Evolutionary conservation across 495 filamentous ascomycete species (phyloP).

Genomic region (Pyrenula massariospora): DNA sequence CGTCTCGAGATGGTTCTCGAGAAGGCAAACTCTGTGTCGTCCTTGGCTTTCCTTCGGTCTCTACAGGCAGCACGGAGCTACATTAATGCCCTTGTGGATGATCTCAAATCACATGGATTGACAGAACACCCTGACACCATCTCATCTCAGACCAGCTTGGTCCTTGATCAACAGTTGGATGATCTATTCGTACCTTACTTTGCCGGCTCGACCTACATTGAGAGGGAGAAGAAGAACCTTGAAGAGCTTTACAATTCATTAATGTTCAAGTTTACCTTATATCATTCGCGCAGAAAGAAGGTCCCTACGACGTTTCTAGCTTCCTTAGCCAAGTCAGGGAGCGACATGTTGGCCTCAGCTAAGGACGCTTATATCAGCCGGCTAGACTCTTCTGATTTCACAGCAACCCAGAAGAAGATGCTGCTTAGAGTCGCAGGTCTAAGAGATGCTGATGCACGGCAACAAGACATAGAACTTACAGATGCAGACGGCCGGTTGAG

Average conservation of each 20-base stretch:
- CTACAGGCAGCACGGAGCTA: conserved; percentile 81
- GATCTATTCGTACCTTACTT: conserved; percentile 96
- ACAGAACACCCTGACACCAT: conserved; percentile 91
- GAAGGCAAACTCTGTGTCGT: conserved; percentile 82
- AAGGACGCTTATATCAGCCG: conserved; percentile 76
- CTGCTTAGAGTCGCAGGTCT: conserved; percentile 75
- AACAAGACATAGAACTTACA: conserved; percentile 69
- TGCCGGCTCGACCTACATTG: conserved; percentile 86
- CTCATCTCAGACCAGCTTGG: conserved; percentile 71
- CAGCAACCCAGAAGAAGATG: conserved; percentile 71
- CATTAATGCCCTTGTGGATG: conserved; percentile 75
- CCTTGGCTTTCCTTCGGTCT: conserved; percentile 81
- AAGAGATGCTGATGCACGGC: conserved; percentile 35
- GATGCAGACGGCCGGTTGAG: conserved; percentile 80
- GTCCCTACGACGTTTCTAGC: conserved; percentile 77
- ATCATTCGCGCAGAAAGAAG: conserved; percentile 77
- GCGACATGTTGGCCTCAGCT: conserved; percentile 68
- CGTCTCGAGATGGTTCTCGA: conserved; percentile 91
- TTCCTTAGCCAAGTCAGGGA: conserved; percentile 74
- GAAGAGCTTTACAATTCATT: conserved; percentile 89
- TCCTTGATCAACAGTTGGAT: conserved; percentile 90
- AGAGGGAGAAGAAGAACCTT: conserved; percentile 77
- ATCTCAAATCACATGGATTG: conserved; percentile 85
- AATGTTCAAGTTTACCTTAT: conserved; percentile 89
- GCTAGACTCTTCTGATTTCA: conserved; percentile 75